Base-by-base conservation (phyloP, 2,329 filamentous ascomycete species). In the Zasmidium angulare region DNA sequence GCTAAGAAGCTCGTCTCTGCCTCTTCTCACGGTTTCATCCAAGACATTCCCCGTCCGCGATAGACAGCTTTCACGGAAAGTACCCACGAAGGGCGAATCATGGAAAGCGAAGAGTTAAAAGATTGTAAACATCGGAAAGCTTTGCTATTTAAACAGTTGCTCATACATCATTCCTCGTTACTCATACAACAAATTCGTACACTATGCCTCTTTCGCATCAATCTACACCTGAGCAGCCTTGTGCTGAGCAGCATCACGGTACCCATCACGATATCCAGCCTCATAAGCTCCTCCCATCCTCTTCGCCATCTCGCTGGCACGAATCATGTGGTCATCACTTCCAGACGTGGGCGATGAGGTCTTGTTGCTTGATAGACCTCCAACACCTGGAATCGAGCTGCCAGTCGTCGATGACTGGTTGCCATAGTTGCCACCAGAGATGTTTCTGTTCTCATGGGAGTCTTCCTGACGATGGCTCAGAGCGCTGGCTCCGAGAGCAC, bases 191-290 rank as follows among this genome's bases (percentile, higher is more conserved):
- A 14, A 43, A n/a, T n/a, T 43, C 3, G 36, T 19, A 14, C n/a
- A 17, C 3, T 43, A 7, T 43, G 9, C 36, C 7, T 17, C n/a
- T 17, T 14, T 43, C n/a, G n/a, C n/a, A n/a, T n/a, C n/a, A n/a
- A n/a, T n/a, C n/a, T 19, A 43, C 3, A 43, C 36, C n/a, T 43
- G 36, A 7, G 36, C 3, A 9, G 6, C 36, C 36, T 43, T 46
- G 49, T 52, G 49, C n/a, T 47, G 49, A 17, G 53, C 12, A 22
- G 56, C 56, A 50, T 58, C 56, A 26, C 49, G 43, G 40, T 52
- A 58, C 2, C 56, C 56, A 12, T 43, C 50, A 24, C 53, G 50
- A 20, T 58, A 58, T 6, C 55, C 55, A 10, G 48, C 20, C 12
- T 23, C 55, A 46, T 57, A 57, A 6, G 47, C 48, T 4, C 55